Evolutionary conservation across 768 basidiomycete genomes (phyloP).

Genomic region (Kwoniella heveanensis): DNA sequence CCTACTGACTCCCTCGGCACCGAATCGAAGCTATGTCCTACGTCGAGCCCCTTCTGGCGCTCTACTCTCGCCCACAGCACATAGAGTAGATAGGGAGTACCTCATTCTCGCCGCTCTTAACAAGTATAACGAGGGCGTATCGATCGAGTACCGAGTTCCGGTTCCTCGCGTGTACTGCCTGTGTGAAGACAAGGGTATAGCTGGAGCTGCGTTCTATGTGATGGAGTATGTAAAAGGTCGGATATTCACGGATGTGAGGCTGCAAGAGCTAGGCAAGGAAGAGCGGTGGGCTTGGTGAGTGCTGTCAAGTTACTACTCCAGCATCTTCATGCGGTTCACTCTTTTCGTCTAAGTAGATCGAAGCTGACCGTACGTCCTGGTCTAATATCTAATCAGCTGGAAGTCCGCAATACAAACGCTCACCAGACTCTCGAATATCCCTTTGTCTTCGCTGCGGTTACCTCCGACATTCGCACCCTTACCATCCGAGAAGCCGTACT

Average conservation of each 20-base stretch:
- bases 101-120: conserved; percentile 75
- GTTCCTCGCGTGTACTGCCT: conserved; percentile 81
- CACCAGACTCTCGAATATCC: conserved; percentile 57
- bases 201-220: conserved; percentile 91
- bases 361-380: no score
- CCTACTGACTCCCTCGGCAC: conserved; percentile 75
- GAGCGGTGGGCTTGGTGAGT: conserved; percentile 74
- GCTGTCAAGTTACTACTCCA: not conserved
- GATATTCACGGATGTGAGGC: conserved; percentile 82
- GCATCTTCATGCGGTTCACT: not conserved
- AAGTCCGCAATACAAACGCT: conserved; percentile 48
- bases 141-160: conserved; percentile 63
- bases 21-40: conserved; percentile 71
- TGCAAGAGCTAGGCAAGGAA: conserved; percentile 67
- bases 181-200: conserved; percentile 73
- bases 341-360: no score
- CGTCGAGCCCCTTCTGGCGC: conserved; percentile 90
- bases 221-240: conserved; percentile 96
- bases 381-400: no score
- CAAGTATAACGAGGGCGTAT: conserved; percentile 65
- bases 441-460: conserved; percentile 68
- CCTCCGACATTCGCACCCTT: conserved; percentile 56
- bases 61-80: conserved; percentile 85
- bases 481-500: conserved; percentile 64
- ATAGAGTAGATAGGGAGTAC: conserved; percentile 94